Base-by-base conservation (phyloP, 1,284 basidiomycete genomes). In the Agroathelia rolfsii region DNA sequence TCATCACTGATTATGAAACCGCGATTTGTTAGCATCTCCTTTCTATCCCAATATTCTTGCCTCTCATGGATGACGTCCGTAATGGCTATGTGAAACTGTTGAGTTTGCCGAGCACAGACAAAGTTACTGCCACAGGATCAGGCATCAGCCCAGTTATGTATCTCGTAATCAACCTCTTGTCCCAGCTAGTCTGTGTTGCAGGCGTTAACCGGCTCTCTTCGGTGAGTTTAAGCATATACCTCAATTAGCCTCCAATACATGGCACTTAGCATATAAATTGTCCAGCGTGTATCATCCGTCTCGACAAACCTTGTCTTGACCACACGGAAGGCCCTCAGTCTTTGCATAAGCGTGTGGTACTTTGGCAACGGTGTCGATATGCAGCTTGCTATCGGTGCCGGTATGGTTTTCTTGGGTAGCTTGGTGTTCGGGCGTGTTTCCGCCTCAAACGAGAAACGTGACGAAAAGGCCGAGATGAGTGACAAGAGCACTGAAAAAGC, bases 141-240 rank as follows among this genome's bases (percentile, higher is more conserved):
- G 37, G 45, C 5, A 18, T 41, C 12, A 40, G 51, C 10, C 61
- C 73, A 3, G 72, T 73, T 48, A 36, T 67, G 21, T 59, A 76
- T 18, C 61, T 90, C n/a, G 63, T 52, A 0, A 58, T 67, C 13
- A 92, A 92, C 49, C 69, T 90, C 7, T 41, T 79, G 11, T 80
- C 87, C 1, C 89, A 93, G 48, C 72, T 85, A 1, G 53, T 87
- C n/a, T 94, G 89, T 48, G 81, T 92, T 9, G 76, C 82, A 2
- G 86, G 87, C 8, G 89, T 92, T 17, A 93, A 92, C 51, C 70
- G 75, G 37, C 61, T 93, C 21, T 82, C 84, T 23, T 78, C 79
- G 30, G 78, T 82, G 40, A 16, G 76, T 66, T 31, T 30, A 16
- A 12, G 6, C 19, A n/a, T 17, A 13, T 22, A 38, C 26, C 30